Evolutionary conservation across 208 protist species (phyloP).

Genomic region (Leishmania lainsoni): DNA sequence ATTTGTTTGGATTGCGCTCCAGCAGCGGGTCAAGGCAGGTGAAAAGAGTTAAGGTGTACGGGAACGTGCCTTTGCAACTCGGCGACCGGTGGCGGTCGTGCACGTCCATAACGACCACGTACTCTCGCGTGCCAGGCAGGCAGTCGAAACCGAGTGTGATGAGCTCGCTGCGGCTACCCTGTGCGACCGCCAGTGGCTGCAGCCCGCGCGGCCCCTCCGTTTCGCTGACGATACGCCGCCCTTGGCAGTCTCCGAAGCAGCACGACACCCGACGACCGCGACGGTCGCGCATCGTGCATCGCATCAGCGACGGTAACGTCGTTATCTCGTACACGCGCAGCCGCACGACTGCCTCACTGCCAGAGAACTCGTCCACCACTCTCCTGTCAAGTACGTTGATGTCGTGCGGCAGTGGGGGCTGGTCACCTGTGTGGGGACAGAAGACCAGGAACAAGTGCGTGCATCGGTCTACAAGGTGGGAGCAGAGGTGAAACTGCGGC

Average conservation of each 20-base stretch:
- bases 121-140: conserved; percentile 57
- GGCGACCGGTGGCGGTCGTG: neutral
- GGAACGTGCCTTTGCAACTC: conserved; percentile 21
- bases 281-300: conserved; percentile 16
- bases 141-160: conserved; percentile 75
- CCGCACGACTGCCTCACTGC: conserved; percentile 31
- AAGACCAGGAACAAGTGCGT: conserved; percentile 76
- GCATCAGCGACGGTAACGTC: conserved; percentile 59
- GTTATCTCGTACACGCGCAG: conserved; percentile 74
- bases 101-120: conserved; percentile 60
- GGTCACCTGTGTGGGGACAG: conserved; percentile 58
- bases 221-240: conserved; percentile 53
- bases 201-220: conserved; percentile 37
- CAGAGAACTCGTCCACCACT: conserved; percentile 9
- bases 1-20: conserved; percentile 8
- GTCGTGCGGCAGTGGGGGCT: conserved; percentile 48
- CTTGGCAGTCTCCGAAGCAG: conserved; percentile 62
- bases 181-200: conserved; percentile 39
- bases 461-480: conserved; percentile 31
- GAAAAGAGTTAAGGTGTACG: conserved; percentile 70
- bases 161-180: conserved; percentile 43
- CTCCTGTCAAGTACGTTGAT: conserved; percentile 28
- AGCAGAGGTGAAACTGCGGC: conserved; percentile 80
- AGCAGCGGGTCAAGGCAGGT: conserved; percentile 46
- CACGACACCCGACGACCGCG: conserved; percentile 37